phyloP scores from a whole-genome alignment of 768 basidiomycete species.

The Tephrocybe rancida region DNA sequence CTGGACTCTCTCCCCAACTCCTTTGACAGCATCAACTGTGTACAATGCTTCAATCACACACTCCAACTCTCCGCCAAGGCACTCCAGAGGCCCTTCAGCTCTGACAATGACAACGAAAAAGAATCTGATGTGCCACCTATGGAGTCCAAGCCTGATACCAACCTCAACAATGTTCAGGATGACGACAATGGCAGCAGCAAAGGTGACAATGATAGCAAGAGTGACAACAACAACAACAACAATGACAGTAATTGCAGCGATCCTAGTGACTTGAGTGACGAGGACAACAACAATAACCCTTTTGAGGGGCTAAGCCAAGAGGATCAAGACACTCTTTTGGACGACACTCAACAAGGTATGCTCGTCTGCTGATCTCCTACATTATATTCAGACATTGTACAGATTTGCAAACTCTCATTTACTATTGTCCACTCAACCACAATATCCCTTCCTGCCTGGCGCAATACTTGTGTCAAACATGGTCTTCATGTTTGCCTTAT shows the following conservation, averaged over 20 bases:
- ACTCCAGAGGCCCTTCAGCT: conserved; percentile 34
- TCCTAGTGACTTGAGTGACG: too few species aligned
- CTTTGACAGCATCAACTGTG: conserved; percentile 22
- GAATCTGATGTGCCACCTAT: too few species aligned
- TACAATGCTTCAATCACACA: conserved; percentile 38
- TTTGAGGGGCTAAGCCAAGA: not conserved
- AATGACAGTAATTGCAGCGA: too few species aligned
- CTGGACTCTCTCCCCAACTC: conserved; percentile 21
- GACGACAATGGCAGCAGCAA: conserved; percentile 10
- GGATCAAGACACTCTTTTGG: too few species aligned
- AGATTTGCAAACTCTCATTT: conserved; percentile 20
- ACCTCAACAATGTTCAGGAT: not conserved
- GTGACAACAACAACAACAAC: conserved; percentile 17
- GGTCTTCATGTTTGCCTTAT: conserved; percentile 27
- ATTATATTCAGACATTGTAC: not conserved
- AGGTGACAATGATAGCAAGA: conserved; percentile 17
- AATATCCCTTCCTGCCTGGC: conserved; percentile 30
- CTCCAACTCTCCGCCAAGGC: conserved; percentile 37
- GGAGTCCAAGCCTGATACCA: not conserved
- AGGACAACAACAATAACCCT: conserved; percentile 2
- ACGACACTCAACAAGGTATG: too few species aligned
- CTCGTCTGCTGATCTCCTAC: not conserved
- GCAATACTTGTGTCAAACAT: conserved; percentile 20
- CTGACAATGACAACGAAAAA: conserved; percentile 4
- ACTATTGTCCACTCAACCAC: conserved; percentile 27